Evolutionary conservation across 1,139 yeast genomes (phyloP), one percentile per base, ranked within the genome.

Genomic region (Candida sanyaensis): DNA sequence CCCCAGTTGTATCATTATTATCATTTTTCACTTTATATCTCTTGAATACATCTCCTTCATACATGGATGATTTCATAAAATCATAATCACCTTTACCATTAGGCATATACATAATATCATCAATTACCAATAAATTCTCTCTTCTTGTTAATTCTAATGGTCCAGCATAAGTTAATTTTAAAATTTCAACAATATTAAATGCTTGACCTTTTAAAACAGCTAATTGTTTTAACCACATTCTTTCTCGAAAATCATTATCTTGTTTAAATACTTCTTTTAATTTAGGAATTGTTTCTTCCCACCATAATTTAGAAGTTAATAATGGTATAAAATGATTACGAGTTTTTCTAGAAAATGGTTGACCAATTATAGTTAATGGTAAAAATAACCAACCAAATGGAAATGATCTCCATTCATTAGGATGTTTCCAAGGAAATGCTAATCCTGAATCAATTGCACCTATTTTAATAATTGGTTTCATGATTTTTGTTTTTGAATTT

Each of bases 381-480:
- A 86, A 63, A 55, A 83, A 85, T 28, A 86, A 65, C 93, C 93
- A 86, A 0, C 93, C 93, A 65, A 80, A 86, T 0, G 93, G 93
- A 55, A 84, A 86, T 1, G 89, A 83, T 47, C 93, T 67, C 91
- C 92, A 86, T 58, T 85, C 91, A 61, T 86, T 88, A 0, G 93
- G 93, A 55, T 85, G 89, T 57, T 86, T 86, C 92, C 92, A 86
- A 4, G 93, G 93, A 56, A 84, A 86, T 0, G 92, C 78, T 29
- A 86, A 69, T 0, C 92, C 92, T 3, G 89, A 84, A 58, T 86
- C 93, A 44, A 86, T 86, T 0, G 93, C 93, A 2, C 90, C 91
- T 21, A 86, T 72, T 45, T 69, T 74, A n/a, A 86, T 54, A 0
- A 50, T 52, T 0, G 87, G 86, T 27, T 54, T 55, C 48, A 57